Evolutionary conservation across 495 filamentous ascomycete species (phyloP).

Genomic region (Lichina pygmaea): DNA sequence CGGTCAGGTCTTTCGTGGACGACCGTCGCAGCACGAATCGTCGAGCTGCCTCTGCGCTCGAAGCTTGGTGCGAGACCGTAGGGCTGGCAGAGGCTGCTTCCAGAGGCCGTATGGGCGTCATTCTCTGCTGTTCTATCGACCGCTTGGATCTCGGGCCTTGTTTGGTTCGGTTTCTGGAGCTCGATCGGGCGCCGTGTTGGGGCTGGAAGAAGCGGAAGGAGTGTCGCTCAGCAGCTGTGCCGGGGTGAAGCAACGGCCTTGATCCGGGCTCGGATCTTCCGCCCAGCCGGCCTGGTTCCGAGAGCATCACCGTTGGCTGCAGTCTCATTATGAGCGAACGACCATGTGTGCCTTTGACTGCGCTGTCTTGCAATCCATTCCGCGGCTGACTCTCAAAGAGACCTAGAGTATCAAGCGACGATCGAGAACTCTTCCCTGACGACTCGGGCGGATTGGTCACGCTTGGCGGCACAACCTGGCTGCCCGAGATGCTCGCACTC

Average conservation of each 20-base stretch:
- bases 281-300: not conserved
- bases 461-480: not conserved
- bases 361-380: not conserved
- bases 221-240: not conserved
- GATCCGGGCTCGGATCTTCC: too few relatives aligned
- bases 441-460: not conserved
- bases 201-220: conserved; percentile 24
- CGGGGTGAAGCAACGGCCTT: too few relatives aligned
- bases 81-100: not conserved
- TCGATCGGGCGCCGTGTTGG: conserved; percentile 4
- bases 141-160: conserved; percentile 26
- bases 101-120: not conserved
- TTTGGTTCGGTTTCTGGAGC: conserved; percentile 9
- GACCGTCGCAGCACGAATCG: not conserved
- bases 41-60: not conserved
- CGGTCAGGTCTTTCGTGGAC: not conserved
- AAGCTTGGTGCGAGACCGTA: not conserved
- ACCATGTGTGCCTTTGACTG: not conserved
- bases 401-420: not conserved
- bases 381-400: not conserved
- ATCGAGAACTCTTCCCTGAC: not conserved
- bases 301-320: not conserved
- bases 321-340: not conserved
- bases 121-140: conserved; percentile 38
- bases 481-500: conserved; percentile 22